Percentiles rank a stretch among this genome's conserved stretches.
phyloP scores from a whole-genome alignment of 176 grass and related monocot genomes.

The Calamus simplicifolius region DNA sequence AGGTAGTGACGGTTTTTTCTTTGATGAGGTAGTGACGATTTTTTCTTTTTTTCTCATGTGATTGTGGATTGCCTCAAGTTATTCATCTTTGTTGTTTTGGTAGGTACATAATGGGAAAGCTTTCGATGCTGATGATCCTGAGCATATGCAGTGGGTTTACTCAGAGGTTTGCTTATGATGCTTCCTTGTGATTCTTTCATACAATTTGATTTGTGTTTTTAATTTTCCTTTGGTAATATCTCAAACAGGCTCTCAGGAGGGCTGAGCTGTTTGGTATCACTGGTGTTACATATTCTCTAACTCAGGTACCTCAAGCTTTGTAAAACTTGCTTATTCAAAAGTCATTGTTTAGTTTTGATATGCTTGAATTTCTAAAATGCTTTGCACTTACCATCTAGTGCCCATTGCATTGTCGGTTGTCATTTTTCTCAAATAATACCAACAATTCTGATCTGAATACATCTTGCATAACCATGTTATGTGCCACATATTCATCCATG shows the following conservation, averaged over 20 bases:
- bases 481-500: too few species aligned
- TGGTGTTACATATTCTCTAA: conserved; percentile 94
- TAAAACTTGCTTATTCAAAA: too few species aligned
- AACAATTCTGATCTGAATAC: too few species aligned
- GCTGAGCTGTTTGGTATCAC: conserved; percentile 95
- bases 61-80: too few species aligned
- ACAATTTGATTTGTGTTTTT: conserved; percentile 8
- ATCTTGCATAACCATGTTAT: too few species aligned
- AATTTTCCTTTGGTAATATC: conserved; percentile 24
- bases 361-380: too few species aligned
- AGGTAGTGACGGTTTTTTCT: conserved; percentile 54
- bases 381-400: too few species aligned
- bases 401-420: too few species aligned
- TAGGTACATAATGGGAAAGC: conserved; percentile 80
- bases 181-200: conserved; percentile 1
- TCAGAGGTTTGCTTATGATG: conserved; percentile 52
- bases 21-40: conserved; percentile 66
- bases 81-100: background rate
- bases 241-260: conserved; percentile 86
- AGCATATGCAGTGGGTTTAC: conserved; percentile 98
- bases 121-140: conserved; percentile 94
- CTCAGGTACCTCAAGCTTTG: conserved; percentile 58
- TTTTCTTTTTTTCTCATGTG: background rate
- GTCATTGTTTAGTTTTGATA: too few species aligned
- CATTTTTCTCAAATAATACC: too few species aligned